A percentile compares a stretch with the other conserved stretches of the same genome.
phyloP scores from a whole-genome alignment of 352 stramenopile species.

The Pythium aquatile region DNA sequence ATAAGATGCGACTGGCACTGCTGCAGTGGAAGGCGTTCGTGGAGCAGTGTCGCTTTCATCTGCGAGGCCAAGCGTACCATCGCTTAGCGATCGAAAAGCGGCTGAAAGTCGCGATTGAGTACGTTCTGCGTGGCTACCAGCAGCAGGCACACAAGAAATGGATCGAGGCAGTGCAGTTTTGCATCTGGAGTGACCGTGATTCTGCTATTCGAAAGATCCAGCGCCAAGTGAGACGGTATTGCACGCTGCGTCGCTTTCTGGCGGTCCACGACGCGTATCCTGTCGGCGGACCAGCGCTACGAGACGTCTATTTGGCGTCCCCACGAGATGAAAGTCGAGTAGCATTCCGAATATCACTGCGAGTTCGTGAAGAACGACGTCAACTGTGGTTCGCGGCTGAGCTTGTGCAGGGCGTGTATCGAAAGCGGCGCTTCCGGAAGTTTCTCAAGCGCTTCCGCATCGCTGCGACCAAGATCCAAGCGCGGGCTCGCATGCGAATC shows the following conservation, averaged over 20 bases:
- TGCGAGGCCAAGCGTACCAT: slow-evolving; percentile 63
- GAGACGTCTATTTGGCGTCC: slow-evolving; percentile 59
- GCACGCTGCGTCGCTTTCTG: slow-evolving; percentile 41
- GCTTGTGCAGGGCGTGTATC: slow-evolving; percentile 55
- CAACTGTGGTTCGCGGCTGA: slow-evolving; percentile 57
- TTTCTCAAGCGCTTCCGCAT: slow-evolving; percentile 51
- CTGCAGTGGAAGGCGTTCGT: slow-evolving; percentile 84
- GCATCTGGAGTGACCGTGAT: slow-evolving; percentile 67
- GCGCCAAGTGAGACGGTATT: slow-evolving; percentile 39
- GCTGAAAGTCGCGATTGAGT: slow-evolving; percentile 63
- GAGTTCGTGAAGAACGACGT: slow-evolving; percentile 56
- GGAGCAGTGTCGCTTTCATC: slow-evolving; percentile 51
- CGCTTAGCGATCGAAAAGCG: slow-evolving; percentile 53
- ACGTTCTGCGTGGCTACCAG: slow-evolving; percentile 61
- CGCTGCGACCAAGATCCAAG: slow-evolving; percentile 62
- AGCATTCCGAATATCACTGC: slow-evolving; percentile 40
- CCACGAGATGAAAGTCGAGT: slow-evolving; percentile 28
- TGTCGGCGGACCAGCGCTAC: slow-evolving; percentile 40
- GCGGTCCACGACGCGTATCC: slow-evolving; percentile 40
- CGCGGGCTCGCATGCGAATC: slow-evolving; percentile 50
- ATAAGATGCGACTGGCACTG: slow-evolving; percentile 66
- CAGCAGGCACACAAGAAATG: slow-evolving; percentile 61
- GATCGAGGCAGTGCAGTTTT: slow-evolving; percentile 44
- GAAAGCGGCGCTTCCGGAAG: slow-evolving; percentile 48
- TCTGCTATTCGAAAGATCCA: slow-evolving; percentile 51